Evolutionary conservation across 441 rosid genomes (phyloP).

Genomic region (Adansonia gregorii): DNA sequence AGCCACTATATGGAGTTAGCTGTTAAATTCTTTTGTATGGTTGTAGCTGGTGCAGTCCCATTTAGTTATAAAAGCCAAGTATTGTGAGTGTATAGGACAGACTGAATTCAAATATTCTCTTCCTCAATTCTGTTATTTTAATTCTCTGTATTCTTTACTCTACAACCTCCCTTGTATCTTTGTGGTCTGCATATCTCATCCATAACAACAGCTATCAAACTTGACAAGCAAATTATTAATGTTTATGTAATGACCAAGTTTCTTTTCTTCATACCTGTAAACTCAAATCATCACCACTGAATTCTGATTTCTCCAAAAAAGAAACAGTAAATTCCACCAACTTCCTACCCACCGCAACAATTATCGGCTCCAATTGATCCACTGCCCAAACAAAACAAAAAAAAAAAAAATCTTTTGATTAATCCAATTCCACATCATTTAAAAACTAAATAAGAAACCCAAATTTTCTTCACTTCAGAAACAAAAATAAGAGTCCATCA

Average conservation of each 20-base stretch:
- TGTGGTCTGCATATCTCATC: not conserved
- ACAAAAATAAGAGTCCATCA: not conserved
- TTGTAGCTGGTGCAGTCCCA: too few relatives aligned
- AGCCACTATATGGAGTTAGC: too few relatives aligned
- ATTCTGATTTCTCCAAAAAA: constrained; percentile 76
- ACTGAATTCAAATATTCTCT: too few relatives aligned
- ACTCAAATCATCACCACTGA: constrained; percentile 55
- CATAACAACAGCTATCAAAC: not conserved
- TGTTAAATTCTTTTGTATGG: too few relatives aligned
- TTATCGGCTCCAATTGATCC: constrained; percentile 74
- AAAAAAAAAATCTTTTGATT: constrained; percentile 18
- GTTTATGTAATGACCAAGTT: not conserved
- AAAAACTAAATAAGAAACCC: not conserved
- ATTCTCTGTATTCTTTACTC: too few relatives aligned
- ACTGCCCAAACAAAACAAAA: constrained; percentile 42
- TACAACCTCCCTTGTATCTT: too few relatives aligned
- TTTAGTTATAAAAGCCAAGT: too few relatives aligned
- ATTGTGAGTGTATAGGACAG: too few relatives aligned
- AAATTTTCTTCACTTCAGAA: constrained; percentile 27
- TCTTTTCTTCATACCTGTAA: constrained; percentile 62
- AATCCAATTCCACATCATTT: constrained; percentile 8
- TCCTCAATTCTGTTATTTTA: too few relatives aligned
- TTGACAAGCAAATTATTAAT: not conserved
- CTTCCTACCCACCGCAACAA: constrained; percentile 74
- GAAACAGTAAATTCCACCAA: constrained; percentile 83